Evolutionary conservation across 371 early-diverging fungal genomes (phyloP), one percentile per base, ranked within the genome.

Genomic region (Actinomortierella ambigua): DNA sequence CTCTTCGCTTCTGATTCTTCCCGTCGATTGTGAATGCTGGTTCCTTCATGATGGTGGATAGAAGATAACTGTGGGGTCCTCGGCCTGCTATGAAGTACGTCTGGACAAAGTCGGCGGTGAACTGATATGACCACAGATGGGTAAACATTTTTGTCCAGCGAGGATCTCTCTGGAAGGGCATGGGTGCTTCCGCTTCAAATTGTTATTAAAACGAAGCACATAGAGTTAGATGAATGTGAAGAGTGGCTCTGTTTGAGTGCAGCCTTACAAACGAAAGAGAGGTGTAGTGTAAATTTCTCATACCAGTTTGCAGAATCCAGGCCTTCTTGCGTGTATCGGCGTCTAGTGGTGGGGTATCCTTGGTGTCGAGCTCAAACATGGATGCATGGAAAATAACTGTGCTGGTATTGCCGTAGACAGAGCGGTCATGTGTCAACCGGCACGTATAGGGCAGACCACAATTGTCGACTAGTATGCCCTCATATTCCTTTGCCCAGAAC

Each of bases 51-150:
- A 56, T 28, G 13, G 2, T 56, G 1, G 27, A 13, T 39, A 53
- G n/a, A n/a, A n/a, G 34, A n/a, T 48, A 41, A 22, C 39, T 39
- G 2, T 39, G 15, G n/a, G 53, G 41, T 3, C 3, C 53, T 14
- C 53, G 14, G 39, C 47, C 50, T 14, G 22, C 27, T 9, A 13
- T 18, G 39, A 59, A 59, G 24, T 59, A 59, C 4, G 53, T 17
- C 23, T 51, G 18, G 1, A 59, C 53, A 59, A 59, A 59, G 47
- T 59, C 60, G 17, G 60, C 41, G 2, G 20, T 24, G 41, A 44
- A 39, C 5, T n/a, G 34, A 24, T 59, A 53, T 6, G 52, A 34
- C 53, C 52, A 59, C 24, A 20, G 17, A 24, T 59, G 47, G 2
- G 60, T 53, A 34, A 59, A 59, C 14, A 52, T 52, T 9, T 23